Base-by-base conservation (phyloP, 352 stramenopile species). In the Phytopythium chamaehyphon region DNA sequence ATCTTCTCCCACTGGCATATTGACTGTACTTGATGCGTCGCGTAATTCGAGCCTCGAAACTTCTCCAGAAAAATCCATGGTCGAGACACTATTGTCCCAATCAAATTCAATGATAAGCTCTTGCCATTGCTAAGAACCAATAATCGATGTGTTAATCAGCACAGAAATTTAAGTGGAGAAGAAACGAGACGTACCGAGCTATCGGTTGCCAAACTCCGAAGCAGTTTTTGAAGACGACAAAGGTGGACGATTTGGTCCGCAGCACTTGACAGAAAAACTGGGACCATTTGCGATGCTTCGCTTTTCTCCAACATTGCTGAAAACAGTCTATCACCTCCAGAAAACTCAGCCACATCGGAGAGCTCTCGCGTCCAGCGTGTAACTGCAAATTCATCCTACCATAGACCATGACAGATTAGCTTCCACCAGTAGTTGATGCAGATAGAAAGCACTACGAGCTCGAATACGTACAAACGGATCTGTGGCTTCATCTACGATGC, bases 381-480 rank as follows among this genome's bases (percentile, higher is more conserved):
- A 23, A 48, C 31, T 1, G 40, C 39, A 23, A 55, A 43, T 18
- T 62, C 46, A 54, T 15, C 35, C 47, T 53, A 15, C 28, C 28
- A 33, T 10, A 10, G 28, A 36, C 22, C 18, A 40, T 19, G 5
- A 26, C 8, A 11, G 4, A 14, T 28, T 28, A 55, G 23, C 8
- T 6, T 40, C 7, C n/a, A n/a, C n/a, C n/a, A n/a, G n/a, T n/a
- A n/a, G n/a, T n/a, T n/a, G n/a, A n/a, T n/a, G n/a, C n/a, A n/a
- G n/a, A n/a, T n/a, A n/a, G n/a, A n/a, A n/a, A n/a, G n/a, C n/a
- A n/a, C n/a, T n/a, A n/a, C n/a, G n/a, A n/a, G n/a, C n/a, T 42
- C 1, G 3, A 52, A 22, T 2, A 73, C 79, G 54, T 73, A 90
- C 79, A 48, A 76, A 71, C 19, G 72, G 68, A 57, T 90, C 76